Percentiles rank a stretch among this genome's conserved stretches.
Conservation (phyloP, 1,284 basidiomycete genomes). For the Bjerkandera adusta region DNA sequence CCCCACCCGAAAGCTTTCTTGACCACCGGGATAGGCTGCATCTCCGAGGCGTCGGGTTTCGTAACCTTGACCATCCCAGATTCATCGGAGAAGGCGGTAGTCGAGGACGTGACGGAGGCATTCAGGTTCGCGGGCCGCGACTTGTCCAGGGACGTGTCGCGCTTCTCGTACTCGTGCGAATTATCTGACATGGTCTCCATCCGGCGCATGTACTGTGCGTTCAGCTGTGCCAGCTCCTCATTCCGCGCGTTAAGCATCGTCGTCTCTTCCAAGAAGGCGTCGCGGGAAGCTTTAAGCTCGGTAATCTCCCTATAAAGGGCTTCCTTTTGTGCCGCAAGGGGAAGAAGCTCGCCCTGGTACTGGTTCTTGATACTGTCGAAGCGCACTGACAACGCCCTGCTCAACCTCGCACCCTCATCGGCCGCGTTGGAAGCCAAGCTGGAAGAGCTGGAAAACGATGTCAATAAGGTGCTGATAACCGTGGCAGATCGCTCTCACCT, state of each 20-base stretch:
- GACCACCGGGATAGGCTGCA: conserved; percentile 37
- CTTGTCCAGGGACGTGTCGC: conserved; percentile 28
- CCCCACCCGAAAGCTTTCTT: conserved; percentile 69
- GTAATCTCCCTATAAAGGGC: conserved; percentile 78
- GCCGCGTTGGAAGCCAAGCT: conserved; percentile 34
- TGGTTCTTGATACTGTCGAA: conserved; percentile 87
- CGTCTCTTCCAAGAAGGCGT: conserved; percentile 89
- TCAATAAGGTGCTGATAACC: conserved; percentile 9
- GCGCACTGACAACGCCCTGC: conserved; percentile 80
- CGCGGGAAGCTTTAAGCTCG: conserved; percentile 85
- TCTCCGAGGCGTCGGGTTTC: conserved; percentile 30
- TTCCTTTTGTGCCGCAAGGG: conserved; percentile 82
- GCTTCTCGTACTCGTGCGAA: conserved; percentile 24
- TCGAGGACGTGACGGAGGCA: conserved; percentile 26
- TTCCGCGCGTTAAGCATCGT: conserved; percentile 88
- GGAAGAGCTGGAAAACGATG: conserved; percentile 20
- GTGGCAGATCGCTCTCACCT: conserved; percentile 42
- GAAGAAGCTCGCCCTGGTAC: conserved; percentile 85
- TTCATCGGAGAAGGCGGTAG: conserved; percentile 33
- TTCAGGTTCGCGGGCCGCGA: conserved; percentile 28
- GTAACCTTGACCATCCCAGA: conserved; percentile 28
- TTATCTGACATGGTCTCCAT: conserved; percentile 50
- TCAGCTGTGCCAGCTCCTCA: conserved; percentile 87
- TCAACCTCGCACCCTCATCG: conserved; percentile 49
- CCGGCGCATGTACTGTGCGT: conserved; percentile 75